Evolutionary conservation across 208 protist genomes (phyloP).

Genomic region (Leishmania arabica): DNA sequence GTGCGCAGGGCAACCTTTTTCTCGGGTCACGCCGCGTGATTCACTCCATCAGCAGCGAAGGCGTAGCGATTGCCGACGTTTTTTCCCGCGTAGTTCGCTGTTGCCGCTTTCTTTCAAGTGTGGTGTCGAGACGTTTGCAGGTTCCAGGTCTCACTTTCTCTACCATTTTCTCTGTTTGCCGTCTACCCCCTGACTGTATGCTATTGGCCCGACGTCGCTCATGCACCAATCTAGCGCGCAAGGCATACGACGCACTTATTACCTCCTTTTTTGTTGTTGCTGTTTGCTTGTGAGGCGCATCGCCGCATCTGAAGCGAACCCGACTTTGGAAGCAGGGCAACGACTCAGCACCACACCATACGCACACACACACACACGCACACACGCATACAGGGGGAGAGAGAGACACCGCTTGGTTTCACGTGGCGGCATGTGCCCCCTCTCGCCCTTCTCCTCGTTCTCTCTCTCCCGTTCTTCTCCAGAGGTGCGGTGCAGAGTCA

Average conservation of each 20-base stretch:
- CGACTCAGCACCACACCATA: background rate
- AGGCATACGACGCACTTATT: background rate
- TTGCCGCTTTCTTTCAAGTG: background rate
- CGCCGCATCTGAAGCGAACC: background rate
- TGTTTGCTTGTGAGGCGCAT: background rate
- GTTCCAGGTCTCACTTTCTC: background rate
- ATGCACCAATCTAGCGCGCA: background rate
- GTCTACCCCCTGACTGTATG: background rate
- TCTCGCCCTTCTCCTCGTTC: background rate
- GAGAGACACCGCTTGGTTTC: background rate
- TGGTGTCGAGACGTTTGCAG: background rate
- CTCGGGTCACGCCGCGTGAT: background rate
- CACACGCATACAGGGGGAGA: background rate
- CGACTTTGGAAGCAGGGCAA: background rate
- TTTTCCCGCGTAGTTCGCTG: background rate
- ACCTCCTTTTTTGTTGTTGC: background rate
- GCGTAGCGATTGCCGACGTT: background rate
- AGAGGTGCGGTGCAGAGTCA: background rate
- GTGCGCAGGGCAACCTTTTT: background rate
- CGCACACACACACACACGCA: background rate
- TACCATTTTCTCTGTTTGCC: background rate
- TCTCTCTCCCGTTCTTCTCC: background rate
- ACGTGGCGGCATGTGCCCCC: background rate
- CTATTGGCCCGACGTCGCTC: background rate
- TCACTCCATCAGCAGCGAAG: background rate